A percentile compares a stretch with the other conserved stretches of the same genome.
Evolutionary conservation across 1,139 yeast genomes (phyloP).

Genomic region (Taiozyma sp.): DNA sequence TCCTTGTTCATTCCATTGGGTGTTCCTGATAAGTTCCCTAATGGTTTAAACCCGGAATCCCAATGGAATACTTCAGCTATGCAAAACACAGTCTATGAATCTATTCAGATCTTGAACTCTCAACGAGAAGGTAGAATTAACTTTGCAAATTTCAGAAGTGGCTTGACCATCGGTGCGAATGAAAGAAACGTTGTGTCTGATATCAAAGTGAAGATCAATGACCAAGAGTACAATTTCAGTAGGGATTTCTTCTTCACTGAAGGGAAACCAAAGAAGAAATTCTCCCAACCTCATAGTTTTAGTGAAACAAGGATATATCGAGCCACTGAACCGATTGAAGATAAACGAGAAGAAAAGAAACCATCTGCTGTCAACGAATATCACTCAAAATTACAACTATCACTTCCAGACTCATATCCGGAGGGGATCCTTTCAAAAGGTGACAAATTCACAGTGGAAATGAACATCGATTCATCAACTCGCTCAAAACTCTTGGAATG

Average conservation of each 20-base stretch:
- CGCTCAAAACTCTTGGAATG: conserved; percentile 42
- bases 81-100: conserved; percentile 29
- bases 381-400: conserved; percentile 11
- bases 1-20: conserved; percentile 50
- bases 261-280: conserved; percentile 7
- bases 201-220: conserved; percentile 8
- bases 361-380: conserved; percentile 7
- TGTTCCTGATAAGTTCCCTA: conserved; percentile 25
- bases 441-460: conserved; percentile 27
- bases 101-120: conserved; percentile 25
- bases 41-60: conserved; percentile 23
- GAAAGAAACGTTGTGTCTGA: conserved; percentile 25
- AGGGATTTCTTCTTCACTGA: conserved; percentile 8
- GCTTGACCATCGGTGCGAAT: conserved; percentile 24
- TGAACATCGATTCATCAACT: conserved; percentile 45
- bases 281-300: conserved; percentile 12
- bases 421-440: conserved; percentile 12
- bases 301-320: conserved; percentile 28
- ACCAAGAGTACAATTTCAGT: conserved; percentile 13
- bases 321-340: conserved; percentile 10
- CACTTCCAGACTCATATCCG: conserved; percentile 30
- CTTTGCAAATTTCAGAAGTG: conserved; percentile 24
- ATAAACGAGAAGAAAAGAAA: conserved; percentile 1
- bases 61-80: conserved; percentile 40
- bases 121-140: conserved; percentile 13